Conservation (phyloP, 2,329 filamentous ascomycete genomes). For the Verticillium isaacii region DNA sequence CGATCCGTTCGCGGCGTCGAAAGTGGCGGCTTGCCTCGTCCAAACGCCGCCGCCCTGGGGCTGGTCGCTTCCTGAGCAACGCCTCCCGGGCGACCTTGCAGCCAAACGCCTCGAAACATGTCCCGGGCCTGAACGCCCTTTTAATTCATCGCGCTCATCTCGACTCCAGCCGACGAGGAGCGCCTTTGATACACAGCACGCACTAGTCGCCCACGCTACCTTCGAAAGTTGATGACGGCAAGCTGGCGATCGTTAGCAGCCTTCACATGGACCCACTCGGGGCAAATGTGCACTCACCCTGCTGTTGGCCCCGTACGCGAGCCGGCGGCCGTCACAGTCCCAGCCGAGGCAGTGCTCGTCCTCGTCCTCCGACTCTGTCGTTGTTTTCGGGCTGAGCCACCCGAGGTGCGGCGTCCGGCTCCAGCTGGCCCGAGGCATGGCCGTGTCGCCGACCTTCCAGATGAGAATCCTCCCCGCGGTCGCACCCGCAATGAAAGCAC, state of each 20-base stretch:
- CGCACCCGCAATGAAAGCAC: constrained; percentile 57
- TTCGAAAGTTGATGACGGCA: constrained; percentile 46
- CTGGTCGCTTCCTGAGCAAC: neutral
- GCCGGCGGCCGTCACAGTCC: constrained; percentile 56
- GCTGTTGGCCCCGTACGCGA: constrained; percentile 60
- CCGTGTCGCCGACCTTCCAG: constrained; percentile 58
- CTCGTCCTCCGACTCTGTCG: constrained; percentile 51
- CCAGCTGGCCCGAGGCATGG: constrained; percentile 57
- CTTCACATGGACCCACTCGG: neutral
- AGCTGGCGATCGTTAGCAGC: constrained; percentile 26
- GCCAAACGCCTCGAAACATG: neutral
- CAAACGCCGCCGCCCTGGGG: neutral
- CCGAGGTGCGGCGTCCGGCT: constrained; percentile 48
- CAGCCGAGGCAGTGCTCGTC: constrained; percentile 58
- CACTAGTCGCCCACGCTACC: constrained; percentile 17
- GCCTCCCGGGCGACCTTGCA: neutral
- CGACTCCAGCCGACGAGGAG: neutral
- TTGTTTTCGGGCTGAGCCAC: constrained; percentile 53
- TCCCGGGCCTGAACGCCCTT: neutral
- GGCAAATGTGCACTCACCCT: constrained; percentile 40
- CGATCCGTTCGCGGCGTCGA: neutral
- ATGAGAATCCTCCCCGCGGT: constrained; percentile 56
- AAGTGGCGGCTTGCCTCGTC: neutral
- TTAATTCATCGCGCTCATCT: neutral
- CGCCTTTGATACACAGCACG: neutral